A percentile compares a stretch with the other conserved stretches of the same genome.
phyloP scores from a whole-genome alignment of 2,329 filamentous ascomycete genomes.

The Paraphaeosphaeria sporulosa region DNA sequence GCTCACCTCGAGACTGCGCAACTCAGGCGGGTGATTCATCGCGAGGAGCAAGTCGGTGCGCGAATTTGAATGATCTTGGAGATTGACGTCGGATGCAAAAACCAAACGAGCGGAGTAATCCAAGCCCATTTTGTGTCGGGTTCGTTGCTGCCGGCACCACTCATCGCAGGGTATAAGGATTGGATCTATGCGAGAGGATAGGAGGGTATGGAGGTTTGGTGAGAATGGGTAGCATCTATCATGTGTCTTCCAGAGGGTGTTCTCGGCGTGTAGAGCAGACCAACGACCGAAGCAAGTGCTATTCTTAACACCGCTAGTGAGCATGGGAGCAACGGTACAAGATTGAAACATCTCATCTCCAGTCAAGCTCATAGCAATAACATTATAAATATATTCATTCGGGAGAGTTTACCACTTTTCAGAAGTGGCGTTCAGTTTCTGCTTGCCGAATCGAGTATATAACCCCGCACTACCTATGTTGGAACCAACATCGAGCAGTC shows the following conservation, averaged over 20 bases:
- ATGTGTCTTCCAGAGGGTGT: neutral
- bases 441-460: neutral
- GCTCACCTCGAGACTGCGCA: neutral
- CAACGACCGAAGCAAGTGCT: neutral
- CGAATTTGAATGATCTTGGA: conserved; percentile 4
- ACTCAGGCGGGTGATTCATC: conserved; percentile 1
- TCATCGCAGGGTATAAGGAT: neutral
- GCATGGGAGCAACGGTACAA: neutral
- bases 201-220: neutral
- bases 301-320: neutral
- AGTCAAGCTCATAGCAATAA: neutral
- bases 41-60: neutral
- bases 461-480: neutral
- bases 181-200: neutral
- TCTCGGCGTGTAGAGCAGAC: neutral
- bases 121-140: neutral
- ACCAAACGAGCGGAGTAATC: neutral
- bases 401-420: neutral
- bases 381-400: neutral
- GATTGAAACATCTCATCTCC: neutral
- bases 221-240: neutral
- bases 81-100: neutral
- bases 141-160: neutral
- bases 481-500: neutral
- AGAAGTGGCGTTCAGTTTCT: neutral